Percentiles rank a stretch among this genome's conserved stretches.
phyloP scores from a whole-genome alignment of 2,329 filamentous ascomycete species.

The Herpotrichia juniperi region DNA sequence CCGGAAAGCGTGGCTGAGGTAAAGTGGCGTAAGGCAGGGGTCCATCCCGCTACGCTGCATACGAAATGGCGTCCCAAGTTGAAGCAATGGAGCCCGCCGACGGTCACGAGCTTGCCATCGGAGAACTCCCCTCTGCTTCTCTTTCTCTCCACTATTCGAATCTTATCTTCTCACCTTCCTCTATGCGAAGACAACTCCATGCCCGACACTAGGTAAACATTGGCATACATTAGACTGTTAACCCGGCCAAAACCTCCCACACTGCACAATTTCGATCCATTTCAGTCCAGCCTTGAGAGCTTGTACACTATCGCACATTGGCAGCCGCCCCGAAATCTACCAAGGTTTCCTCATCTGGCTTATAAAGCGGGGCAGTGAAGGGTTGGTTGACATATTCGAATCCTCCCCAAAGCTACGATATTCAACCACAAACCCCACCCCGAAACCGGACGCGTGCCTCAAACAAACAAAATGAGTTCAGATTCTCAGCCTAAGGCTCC shows the following conservation, averaged over 20 bases:
- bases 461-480: constrained; percentile 27
- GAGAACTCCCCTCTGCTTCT: constrained; percentile 3
- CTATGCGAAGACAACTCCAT: not conserved
- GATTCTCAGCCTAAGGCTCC: constrained; percentile 44
- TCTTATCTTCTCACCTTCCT: constrained; percentile 3
- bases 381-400: not conserved
- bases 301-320: not conserved
- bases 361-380: not conserved
- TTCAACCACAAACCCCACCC: not conserved
- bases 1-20: constrained; percentile 1
- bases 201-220: not conserved
- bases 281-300: not conserved
- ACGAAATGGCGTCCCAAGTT: constrained; percentile 24
- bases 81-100: constrained; percentile 37
- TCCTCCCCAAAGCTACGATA: not conserved
- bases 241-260: not conserved
- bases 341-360: not conserved
- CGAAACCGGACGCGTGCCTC: constrained; percentile 1
- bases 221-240: not conserved
- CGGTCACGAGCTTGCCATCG: constrained; percentile 39
- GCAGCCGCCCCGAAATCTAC: not conserved
- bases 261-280: not conserved
- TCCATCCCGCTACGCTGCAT: constrained; percentile 16
- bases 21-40: not conserved
- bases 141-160: not conserved